phyloP scores from a whole-genome alignment of 306 rosid species.

The Styphnolobium japonicum region DNA sequence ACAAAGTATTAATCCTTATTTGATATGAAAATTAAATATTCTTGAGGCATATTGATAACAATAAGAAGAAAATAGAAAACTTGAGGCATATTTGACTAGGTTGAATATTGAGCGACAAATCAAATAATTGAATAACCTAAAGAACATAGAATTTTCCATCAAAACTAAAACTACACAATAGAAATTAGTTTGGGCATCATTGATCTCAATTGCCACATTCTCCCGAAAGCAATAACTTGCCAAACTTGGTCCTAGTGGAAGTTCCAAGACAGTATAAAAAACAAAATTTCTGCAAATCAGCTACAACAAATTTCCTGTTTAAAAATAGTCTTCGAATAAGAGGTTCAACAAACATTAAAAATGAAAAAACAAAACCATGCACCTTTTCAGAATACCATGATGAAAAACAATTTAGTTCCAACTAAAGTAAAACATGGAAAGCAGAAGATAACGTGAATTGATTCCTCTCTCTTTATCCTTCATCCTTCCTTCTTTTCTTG shows the following conservation, averaged over 20 bases:
- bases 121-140: conserved; percentile 11
- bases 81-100: neutral
- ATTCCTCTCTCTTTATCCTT: neutral
- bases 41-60: neutral
- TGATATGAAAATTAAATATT: conserved; percentile 3
- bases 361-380: neutral
- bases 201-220: neutral
- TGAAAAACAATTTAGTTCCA: conserved; percentile 5
- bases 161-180: neutral
- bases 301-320: neutral
- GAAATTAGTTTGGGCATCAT: neutral
- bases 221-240: neutral
- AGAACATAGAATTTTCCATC: neutral
- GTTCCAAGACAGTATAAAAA: conserved; percentile 6
- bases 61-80: conserved; percentile 13
- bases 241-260: neutral
- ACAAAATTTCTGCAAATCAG: neutral
- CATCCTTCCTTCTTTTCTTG: neutral
- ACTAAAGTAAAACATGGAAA: neutral
- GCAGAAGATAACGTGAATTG: neutral
- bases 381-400: neutral
- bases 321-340: conserved; percentile 13
- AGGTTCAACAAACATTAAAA: neutral
- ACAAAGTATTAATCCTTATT: neutral
- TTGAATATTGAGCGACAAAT: conserved; percentile 4